These are phyloP conservation scores for Limnanthes douglasii DNA, from an alignment of 345 rosid species.

Conservation along the genomic window DNA sequence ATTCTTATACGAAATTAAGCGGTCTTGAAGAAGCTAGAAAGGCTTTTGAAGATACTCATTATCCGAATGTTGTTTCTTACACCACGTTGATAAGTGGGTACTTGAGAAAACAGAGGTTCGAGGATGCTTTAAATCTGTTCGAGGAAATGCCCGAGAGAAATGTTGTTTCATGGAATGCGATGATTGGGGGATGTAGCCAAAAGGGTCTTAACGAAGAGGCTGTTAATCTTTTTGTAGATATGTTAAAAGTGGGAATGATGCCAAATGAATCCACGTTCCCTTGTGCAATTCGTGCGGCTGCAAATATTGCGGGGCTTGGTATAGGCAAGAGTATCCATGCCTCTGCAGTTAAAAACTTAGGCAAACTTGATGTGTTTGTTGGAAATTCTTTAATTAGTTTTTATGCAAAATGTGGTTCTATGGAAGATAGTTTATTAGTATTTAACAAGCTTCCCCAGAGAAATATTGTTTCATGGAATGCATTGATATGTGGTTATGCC, in stretches of 20 bases:
- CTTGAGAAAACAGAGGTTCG: conserved; percentile 25
- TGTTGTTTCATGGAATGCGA: conserved; percentile 66
- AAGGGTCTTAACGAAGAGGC: conserved; percentile 67
- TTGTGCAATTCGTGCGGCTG: conserved; percentile 30
- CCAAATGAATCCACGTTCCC: conserved; percentile 56
- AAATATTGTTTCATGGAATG: conserved; percentile 55
- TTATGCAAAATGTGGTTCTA: conserved; percentile 71
- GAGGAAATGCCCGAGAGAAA: conserved; percentile 50
- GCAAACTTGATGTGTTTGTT: conserved; percentile 22
- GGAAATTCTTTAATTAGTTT: conserved; percentile 58
- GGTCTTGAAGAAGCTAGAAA: conserved; percentile 30
- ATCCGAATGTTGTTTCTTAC: conserved; percentile 59
- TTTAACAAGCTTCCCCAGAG: conserved; percentile 24
- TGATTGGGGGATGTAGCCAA: conserved; percentile 70
- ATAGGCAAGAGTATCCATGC: conserved; percentile 63
- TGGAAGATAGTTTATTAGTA: conserved; percentile 48
- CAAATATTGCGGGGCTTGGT: conserved; percentile 58
- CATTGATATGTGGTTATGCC: conserved; percentile 67
- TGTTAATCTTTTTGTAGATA: conserved; percentile 41
- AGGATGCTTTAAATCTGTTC: conserved; percentile 35
- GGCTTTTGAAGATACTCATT: conserved; percentile 38
- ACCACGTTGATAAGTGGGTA: conserved; percentile 50
- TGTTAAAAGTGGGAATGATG: conserved; percentile 43
- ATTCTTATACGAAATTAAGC: conserved; percentile 46
- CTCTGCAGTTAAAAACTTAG: conserved; percentile 39